Base-by-base conservation (phyloP, 2,329 filamentous ascomycete genomes). In the Tolypocladium pustulatum region DNA sequence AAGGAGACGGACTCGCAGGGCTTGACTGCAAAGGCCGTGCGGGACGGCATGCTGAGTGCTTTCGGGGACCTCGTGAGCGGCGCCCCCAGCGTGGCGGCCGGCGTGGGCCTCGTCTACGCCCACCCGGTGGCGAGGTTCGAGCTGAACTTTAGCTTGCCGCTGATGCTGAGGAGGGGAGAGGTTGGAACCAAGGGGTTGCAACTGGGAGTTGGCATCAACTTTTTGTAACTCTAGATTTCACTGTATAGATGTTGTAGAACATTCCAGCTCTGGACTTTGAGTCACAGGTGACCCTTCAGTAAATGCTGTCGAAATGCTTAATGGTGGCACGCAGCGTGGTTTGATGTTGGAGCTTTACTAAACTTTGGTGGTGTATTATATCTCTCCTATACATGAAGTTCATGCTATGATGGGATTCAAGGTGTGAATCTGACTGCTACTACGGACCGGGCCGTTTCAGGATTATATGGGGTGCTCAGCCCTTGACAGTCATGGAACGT, bases 191-290 rank as follows among this genome's bases (percentile, higher is more conserved):
- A 99, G 76, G 94, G 94, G 1, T 70, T 99, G 63, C 91, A 94
- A 71, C 87, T 99, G 67, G 94, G 94, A n/a, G 90, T 99, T 46
- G 94, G 94, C 55, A 91, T 99, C 69, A 95, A 90, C 75, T 97
- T 99, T 71, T 76, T 97, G 80, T 97, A 88, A 62, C 25, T 52
- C 22, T 43, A 52, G 30, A 52, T 10, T n/a, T 2, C 12, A 20
- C 20, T 25, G 41, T 15, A 49, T 53, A 59, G 25, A 59, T 57
- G 41, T 55, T 53, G 55, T 52, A 56, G 49, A 57, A 52, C 40
- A 40, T 10, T 53, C 55, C 52, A n/a, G n/a, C n/a, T n/a, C n/a
- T n/a, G n/a, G n/a, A n/a, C n/a, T n/a, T n/a, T n/a, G n/a, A n/a
- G n/a, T n/a, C n/a, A n/a, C n/a, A n/a, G n/a, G n/a, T n/a, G n/a